Evolutionary conservation across 805 yeast species (phyloP).

Genomic region (Metschnikowia shivogae): DNA sequence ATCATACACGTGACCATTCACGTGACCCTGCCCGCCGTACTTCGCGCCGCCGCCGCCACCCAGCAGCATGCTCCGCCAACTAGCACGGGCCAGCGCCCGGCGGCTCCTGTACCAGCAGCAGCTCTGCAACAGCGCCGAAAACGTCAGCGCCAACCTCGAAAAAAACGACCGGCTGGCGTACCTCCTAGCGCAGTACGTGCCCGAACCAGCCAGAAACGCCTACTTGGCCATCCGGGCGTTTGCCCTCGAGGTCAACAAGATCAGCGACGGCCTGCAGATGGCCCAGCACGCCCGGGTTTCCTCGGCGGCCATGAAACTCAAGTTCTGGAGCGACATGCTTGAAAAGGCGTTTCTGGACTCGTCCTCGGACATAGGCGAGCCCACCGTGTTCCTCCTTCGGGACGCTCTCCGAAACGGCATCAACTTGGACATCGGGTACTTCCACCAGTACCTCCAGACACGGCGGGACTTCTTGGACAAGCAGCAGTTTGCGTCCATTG

Average conservation of each 20-base stretch:
- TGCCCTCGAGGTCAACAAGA: constrained; percentile 57
- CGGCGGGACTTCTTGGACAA: constrained; percentile 50
- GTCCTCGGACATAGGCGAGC: constrained; percentile 48
- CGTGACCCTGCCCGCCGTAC: too few relatives aligned
- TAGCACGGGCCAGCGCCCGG: neutral
- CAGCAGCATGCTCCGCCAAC: neutral
- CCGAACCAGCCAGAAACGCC: constrained; percentile 57
- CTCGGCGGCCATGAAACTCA: constrained; percentile 53
- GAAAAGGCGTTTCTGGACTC: constrained; percentile 40
- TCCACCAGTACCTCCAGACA: constrained; percentile 58
- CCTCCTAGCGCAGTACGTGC: constrained; percentile 64
- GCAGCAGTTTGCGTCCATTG: constrained; percentile 44
- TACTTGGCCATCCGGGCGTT: constrained; percentile 63
- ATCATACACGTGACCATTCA: too few relatives aligned
- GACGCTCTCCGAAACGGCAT: constrained; percentile 48
- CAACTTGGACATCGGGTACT: constrained; percentile 48
- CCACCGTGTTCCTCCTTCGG: constrained; percentile 56
- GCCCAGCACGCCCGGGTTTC: constrained; percentile 36
- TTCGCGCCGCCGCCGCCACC: too few relatives aligned
- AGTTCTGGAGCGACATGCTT: constrained; percentile 69
- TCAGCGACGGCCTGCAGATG: constrained; percentile 30
- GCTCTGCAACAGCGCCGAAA: constrained; percentile 35
- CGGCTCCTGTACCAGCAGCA: constrained; percentile 18
- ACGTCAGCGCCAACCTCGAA: constrained; percentile 43
- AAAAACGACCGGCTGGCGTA: constrained; percentile 59